These are phyloP conservation scores for Podospora tetraspora DNA, from an alignment of 495 filamentous ascomycete species.

Conservation along the genomic window DNA sequence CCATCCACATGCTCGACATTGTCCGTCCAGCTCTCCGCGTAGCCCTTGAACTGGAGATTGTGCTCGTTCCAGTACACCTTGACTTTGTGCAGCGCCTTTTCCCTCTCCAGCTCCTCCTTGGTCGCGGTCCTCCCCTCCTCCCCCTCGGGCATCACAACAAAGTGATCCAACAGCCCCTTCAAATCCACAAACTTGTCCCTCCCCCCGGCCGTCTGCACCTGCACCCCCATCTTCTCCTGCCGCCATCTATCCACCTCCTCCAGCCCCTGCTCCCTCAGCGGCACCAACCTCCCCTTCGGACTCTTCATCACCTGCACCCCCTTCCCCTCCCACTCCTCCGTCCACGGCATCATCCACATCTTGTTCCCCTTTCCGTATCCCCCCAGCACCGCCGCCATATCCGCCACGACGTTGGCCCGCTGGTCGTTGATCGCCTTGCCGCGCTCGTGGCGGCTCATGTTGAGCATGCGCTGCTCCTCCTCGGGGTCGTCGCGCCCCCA, in stretches of 20 bases:
- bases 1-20: conserved; percentile 55
- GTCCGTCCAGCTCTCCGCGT: conserved; percentile 61
- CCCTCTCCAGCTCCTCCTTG: conserved; percentile 14
- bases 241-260: background rate
- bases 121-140: conserved; percentile 27
- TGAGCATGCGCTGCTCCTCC: conserved; percentile 37
- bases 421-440: conserved; percentile 72
- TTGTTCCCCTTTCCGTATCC: conserved; percentile 45
- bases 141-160: conserved; percentile 20
- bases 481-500: conserved; percentile 43
- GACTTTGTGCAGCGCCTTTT: conserved; percentile 33
- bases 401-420: conserved; percentile 81
- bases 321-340: conserved; percentile 21
- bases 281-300: background rate
- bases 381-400: conserved; percentile 71
- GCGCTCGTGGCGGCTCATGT: conserved; percentile 49
- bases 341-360: conserved; percentile 33
- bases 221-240: background rate
- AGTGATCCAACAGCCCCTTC: background rate
- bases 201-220: conserved; percentile 23
- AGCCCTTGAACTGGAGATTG: conserved; percentile 50
- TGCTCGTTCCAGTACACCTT: conserved; percentile 65
- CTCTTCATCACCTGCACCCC: conserved; percentile 13
- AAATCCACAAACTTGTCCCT: conserved; percentile 9
- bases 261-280: background rate